Base-by-base conservation (phyloP, 768 basidiomycete species). In the Solioccasus polychromus region DNA sequence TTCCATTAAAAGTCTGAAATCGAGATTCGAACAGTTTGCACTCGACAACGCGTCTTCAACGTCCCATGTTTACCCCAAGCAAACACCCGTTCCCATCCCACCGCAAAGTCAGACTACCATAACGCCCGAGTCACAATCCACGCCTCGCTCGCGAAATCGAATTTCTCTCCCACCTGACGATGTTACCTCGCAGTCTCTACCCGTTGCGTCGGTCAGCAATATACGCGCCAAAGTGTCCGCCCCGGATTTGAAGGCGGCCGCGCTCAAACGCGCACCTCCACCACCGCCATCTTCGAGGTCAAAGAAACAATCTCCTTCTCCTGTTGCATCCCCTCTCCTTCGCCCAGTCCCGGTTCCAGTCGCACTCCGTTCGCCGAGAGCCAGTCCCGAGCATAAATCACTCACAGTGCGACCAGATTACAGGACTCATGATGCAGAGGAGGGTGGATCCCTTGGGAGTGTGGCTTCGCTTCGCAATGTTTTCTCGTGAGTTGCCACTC, bases 21-120 rank as follows among this genome's bases (percentile, higher is more conserved):
- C 83, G 24, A 78, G 71, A 57, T 90, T 88, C 57, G 87, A 90
- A 60, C 76, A 80, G 54, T 67, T 87, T 20, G 82, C 85, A 4
- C 68, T 70, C 36, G 68, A 70, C 9, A 65, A 71, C 11, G 49
- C 57, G 48, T 45, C 52, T 17, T 5, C 37, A 9, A 22, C 43
- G 17, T 25, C 41, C 37, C 38, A 35, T 42, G 5, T 12, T n/a
- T 31, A 25, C 2, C 14, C 22, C 22, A 58, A 45, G 34, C 39
- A 47, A 25, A 39, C 20, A 5, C 36, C 38, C 22, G 23, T 25
- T 15, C 32, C 39, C 15, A 45, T 42, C 40, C 37, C 46, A 52
- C 39, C 58, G 8, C 42, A 46, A 18, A 42, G 30, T 26, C 46
- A 43, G 15, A 29, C 40, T 0, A 58, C 55, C 17, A 41, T 68